Evolutionary conservation across 495 filamentous ascomycete species (phyloP).

Genomic region (Trichoderma asperelloides): DNA sequence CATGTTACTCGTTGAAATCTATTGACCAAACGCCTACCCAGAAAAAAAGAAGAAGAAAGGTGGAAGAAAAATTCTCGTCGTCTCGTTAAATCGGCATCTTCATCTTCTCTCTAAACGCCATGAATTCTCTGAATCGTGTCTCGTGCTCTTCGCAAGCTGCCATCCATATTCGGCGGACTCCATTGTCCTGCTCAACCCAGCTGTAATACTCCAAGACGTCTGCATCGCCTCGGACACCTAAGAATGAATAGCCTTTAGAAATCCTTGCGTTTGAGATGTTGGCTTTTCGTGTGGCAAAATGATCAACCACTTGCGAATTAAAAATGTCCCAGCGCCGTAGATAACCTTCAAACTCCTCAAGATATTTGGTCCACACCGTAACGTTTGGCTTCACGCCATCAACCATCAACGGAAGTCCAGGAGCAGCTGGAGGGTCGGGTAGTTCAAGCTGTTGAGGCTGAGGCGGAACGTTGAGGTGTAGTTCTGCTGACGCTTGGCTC

Average conservation of each 20-base stretch:
- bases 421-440: conserved; percentile 54
- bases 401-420: conserved; percentile 30
- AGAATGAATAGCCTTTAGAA: conserved; percentile 38
- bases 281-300: conserved; percentile 57
- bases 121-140: conserved; percentile 50
- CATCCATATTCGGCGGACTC: conserved; percentile 55
- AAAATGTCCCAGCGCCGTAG: conserved; percentile 60
- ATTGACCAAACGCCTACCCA: background rate
- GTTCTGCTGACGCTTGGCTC: conserved; percentile 46
- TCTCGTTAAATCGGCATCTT: conserved; percentile 23
- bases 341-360: conserved; percentile 55
- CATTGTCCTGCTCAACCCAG: conserved; percentile 54
- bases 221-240: conserved; percentile 44
- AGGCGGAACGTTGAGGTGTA: conserved; percentile 23
- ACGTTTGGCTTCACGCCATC: conserved; percentile 31
- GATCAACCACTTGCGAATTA: conserved; percentile 53
- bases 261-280: conserved; percentile 38
- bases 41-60: background rate
- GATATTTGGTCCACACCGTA: conserved; percentile 50
- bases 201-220: conserved; percentile 44
- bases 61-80: background rate
- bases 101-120: conserved; percentile 45
- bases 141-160: conserved; percentile 55
- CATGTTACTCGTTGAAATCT: background rate
- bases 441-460: conserved; percentile 38